Evolutionary conservation across 108 stramenopile genomes (phyloP).

Genomic region (Skeletonema menzelii): DNA sequence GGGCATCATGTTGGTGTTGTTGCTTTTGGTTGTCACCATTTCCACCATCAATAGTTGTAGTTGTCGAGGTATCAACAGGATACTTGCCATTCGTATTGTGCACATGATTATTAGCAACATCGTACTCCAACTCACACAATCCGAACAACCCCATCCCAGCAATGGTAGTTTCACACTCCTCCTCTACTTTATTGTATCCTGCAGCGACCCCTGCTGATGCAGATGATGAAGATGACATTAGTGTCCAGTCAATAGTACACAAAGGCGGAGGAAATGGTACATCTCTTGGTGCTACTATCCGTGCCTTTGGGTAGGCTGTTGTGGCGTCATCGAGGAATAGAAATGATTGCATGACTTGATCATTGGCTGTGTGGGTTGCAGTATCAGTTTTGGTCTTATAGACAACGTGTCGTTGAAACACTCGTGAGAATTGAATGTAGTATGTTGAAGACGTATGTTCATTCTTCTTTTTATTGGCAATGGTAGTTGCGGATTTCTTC

Average conservation of each 20-base stretch:
- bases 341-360: slow-evolving; percentile 41
- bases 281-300: slow-evolving; percentile 28
- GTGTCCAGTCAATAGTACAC: slow-evolving; percentile 55
- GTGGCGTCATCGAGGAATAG: slow-evolving; percentile 54
- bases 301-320: slow-evolving; percentile 34
- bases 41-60: not conserved
- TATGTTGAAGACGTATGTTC: not conserved
- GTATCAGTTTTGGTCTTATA: not conserved
- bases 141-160: slow-evolving; percentile 39
- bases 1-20: not conserved
- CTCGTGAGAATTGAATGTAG: slow-evolving; percentile 48
- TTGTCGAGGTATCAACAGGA: not conserved
- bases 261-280: slow-evolving; percentile 50
- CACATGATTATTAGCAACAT: not conserved
- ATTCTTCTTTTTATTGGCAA: not conserved
- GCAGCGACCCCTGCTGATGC: not conserved
- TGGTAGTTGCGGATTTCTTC: not conserved
- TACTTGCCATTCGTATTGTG: not conserved
- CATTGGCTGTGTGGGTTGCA: not conserved
- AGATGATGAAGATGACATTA: not conserved
- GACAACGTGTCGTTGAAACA: slow-evolving; percentile 51
- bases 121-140: slow-evolving; percentile 26
- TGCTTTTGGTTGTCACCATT: not conserved
- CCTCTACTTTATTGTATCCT: slow-evolving; percentile 6
- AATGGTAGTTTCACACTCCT: slow-evolving; percentile 37